phyloP scores from a whole-genome alignment of 306 rosid genomes.

The Bauhinia variegata region DNA sequence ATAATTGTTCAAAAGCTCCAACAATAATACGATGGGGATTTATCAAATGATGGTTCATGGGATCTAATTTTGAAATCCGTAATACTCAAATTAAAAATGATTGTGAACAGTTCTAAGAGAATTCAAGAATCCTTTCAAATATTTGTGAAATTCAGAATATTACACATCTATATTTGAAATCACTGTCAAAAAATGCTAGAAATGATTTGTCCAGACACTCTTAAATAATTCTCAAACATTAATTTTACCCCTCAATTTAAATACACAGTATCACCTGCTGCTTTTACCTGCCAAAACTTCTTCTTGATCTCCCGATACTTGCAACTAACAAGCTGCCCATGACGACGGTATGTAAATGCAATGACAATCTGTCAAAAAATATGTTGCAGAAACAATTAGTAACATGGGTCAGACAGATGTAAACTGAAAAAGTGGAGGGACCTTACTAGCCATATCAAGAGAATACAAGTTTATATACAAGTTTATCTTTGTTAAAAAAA shows the following conservation, averaged over 20 bases:
- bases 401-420: slow-evolving; percentile 15
- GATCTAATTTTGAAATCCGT: no score
- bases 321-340: slow-evolving; percentile 74
- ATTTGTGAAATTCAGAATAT: no score
- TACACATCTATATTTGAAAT: no score
- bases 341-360: slow-evolving; percentile 76
- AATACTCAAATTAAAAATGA: no score
- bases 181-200: no score
- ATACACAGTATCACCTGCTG: slow-evolving; percentile 23
- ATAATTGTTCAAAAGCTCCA: no score
- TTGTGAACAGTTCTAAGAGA: no score
- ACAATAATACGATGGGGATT: no score
- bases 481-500: slow-evolving; percentile 12
- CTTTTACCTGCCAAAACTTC: slow-evolving; percentile 87
- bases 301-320: slow-evolving; percentile 85
- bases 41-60: no score
- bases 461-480: slow-evolving; percentile 13
- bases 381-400: slow-evolving; percentile 42
- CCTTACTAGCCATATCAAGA: slow-evolving; percentile 15
- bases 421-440: slow-evolving; percentile 13
- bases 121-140: no score
- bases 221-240: slow-evolving; percentile 2
- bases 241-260: slow-evolving; percentile 21
- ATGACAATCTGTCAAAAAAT: slow-evolving; percentile 58
- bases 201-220: no score